Evolutionary conservation across 2,329 filamentous ascomycete genomes (phyloP).

Genomic region (Neofusicoccum sp.): DNA sequence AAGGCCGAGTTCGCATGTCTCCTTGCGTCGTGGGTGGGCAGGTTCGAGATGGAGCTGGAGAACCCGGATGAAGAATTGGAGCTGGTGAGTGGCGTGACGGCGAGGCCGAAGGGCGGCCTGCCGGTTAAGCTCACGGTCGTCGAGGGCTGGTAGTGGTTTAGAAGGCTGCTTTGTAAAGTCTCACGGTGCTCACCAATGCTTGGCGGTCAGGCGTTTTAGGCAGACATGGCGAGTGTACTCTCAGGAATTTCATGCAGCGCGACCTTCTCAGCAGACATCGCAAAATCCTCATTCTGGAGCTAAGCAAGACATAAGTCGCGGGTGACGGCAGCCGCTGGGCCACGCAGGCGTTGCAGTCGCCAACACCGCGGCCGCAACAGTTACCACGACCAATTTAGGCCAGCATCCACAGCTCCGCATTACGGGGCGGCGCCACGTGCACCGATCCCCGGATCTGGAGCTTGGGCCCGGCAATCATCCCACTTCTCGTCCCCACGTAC

Average conservation of each 20-base stretch:
- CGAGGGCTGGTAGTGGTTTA: conserved; percentile 61
- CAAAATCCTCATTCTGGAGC: no score
- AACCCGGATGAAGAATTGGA: conserved; percentile 57
- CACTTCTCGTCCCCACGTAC: background rate
- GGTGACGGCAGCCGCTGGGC: no score
- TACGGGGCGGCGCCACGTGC: background rate
- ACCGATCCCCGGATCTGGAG: background rate
- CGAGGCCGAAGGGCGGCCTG: conserved; percentile 72
- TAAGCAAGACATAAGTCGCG: no score
- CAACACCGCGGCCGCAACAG: background rate
- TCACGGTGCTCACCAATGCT: conserved; percentile 12
- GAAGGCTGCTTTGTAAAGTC: conserved; percentile 6
- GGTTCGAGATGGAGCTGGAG: conserved; percentile 67
- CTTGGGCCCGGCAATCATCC: background rate
- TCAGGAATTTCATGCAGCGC: background rate
- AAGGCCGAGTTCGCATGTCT: conserved; percentile 84
- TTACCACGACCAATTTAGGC: background rate
- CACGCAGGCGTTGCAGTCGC: background rate
- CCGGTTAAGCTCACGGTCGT: conserved; percentile 67
- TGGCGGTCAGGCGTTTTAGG: background rate
- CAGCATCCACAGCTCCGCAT: background rate
- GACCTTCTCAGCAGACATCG: background rate
- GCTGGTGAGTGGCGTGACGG: conserved; percentile 71
- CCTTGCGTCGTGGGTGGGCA: conserved; percentile 74
- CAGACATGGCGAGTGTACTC: background rate